These are phyloP conservation scores for Alternaria ethzedia DNA, from an alignment of 2,329 filamentous ascomycete species.

Conservation along the genomic window DNA sequence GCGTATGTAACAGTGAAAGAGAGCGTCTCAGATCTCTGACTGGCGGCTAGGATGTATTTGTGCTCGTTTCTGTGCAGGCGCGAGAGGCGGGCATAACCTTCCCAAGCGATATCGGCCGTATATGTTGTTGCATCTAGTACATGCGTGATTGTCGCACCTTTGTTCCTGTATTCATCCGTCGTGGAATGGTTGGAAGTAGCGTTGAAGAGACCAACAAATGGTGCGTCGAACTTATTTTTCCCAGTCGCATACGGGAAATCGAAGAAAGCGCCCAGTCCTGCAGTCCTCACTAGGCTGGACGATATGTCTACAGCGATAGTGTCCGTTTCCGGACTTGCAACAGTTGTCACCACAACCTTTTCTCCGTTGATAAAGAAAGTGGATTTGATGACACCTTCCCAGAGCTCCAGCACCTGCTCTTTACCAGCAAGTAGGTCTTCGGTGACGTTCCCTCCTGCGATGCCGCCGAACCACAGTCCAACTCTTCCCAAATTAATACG, in stretches of 20 bases:
- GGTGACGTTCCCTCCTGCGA: constrained; percentile 48
- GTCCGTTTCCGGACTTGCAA: constrained; percentile 55
- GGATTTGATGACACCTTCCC: constrained; percentile 55
- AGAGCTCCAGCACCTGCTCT: constrained; percentile 57
- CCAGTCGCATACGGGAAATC: constrained; percentile 60
- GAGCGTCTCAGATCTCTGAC: constrained; percentile 29
- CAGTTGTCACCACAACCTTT: constrained; percentile 53
- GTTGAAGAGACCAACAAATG: constrained; percentile 61
- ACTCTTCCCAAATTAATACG: constrained; percentile 59
- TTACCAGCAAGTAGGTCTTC: constrained; percentile 52
- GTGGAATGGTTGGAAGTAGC: constrained; percentile 56
- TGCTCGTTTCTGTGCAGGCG: constrained; percentile 49
- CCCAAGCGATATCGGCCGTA: constrained; percentile 51
- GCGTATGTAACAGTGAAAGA: constrained; percentile 34
- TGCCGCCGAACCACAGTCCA: constrained; percentile 56
- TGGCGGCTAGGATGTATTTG: constrained; percentile 51
- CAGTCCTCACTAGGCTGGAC: constrained; percentile 50
- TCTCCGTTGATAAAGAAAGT: constrained; percentile 53
- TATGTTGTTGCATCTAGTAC: constrained; percentile 55
- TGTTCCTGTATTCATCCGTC: constrained; percentile 31
- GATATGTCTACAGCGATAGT: constrained; percentile 54
- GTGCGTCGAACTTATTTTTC: constrained; percentile 61
- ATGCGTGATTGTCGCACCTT: constrained; percentile 52
- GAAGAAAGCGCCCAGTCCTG: constrained; percentile 56
- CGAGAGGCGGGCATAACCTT: constrained; percentile 37